These are phyloP conservation scores for Beauveria medogensis DNA, from an alignment of 2,329 filamentous ascomycete species.

Conservation along the genomic window DNA sequence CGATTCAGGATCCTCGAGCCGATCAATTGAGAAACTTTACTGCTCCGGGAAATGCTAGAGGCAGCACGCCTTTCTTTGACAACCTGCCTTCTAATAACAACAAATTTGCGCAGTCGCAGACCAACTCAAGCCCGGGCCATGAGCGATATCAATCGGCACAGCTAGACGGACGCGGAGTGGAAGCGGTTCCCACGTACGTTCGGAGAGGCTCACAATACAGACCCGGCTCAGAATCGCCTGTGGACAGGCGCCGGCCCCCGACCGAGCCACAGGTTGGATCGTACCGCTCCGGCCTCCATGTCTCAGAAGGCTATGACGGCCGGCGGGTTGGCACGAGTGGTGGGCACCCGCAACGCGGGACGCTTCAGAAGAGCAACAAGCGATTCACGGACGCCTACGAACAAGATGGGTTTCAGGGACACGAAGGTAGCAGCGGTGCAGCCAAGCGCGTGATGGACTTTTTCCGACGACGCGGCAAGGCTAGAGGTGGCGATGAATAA, in stretches of 20 bases:
- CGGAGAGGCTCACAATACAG: slow-evolving; percentile 37
- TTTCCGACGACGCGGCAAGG: slow-evolving; percentile 80
- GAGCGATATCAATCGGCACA: slow-evolving; percentile 34
- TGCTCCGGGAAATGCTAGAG: slow-evolving; percentile 27
- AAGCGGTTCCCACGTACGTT: slow-evolving; percentile 39
- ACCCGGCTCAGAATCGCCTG: slow-evolving; percentile 46
- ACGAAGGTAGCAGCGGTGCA: slow-evolving; percentile 76
- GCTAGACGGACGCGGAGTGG: slow-evolving; percentile 31
- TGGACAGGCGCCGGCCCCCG: slow-evolving; percentile 38
- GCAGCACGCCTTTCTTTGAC: slow-evolving; percentile 32
- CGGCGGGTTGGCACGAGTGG: slow-evolving; percentile 28
- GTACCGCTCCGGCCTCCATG: slow-evolving; percentile 34
- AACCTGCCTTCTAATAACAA: slow-evolving; percentile 15
- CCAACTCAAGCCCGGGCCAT: slow-evolving; percentile 28
- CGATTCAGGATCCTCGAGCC: slow-evolving; percentile 37
- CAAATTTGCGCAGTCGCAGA: not conserved
- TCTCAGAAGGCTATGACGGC: slow-evolving; percentile 35
- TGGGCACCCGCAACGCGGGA: slow-evolving; percentile 38
- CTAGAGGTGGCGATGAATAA: slow-evolving; percentile 52
- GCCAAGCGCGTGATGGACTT: slow-evolving; percentile 97
- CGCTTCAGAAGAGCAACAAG: slow-evolving; percentile 78
- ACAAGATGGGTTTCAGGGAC: slow-evolving; percentile 55
- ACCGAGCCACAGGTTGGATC: slow-evolving; percentile 32
- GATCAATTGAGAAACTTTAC: slow-evolving; percentile 26
- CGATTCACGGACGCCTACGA: slow-evolving; percentile 88